phyloP scores from a whole-genome alignment of 352 stramenopile species.

The Phytophthora pini region DNA sequence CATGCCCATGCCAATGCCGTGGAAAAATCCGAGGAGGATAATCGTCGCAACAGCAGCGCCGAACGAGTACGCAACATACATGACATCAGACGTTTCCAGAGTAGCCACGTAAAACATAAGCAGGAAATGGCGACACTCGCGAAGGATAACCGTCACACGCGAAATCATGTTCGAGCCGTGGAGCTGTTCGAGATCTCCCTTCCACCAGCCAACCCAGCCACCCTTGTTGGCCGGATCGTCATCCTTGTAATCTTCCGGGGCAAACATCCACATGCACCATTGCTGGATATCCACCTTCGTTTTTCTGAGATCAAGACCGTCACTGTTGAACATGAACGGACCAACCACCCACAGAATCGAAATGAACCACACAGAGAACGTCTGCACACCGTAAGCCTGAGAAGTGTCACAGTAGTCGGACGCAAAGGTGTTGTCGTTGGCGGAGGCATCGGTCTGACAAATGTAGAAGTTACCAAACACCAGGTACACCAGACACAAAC shows the following conservation, averaged over 20 bases:
- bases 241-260: slow-evolving; percentile 65
- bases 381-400: slow-evolving; percentile 80
- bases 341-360: slow-evolving; percentile 68
- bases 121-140: slow-evolving; percentile 77
- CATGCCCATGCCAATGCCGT: slow-evolving; percentile 54
- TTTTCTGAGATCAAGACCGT: slow-evolving; percentile 78
- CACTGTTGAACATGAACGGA: slow-evolving; percentile 85
- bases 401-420: slow-evolving; percentile 66
- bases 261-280: slow-evolving; percentile 82
- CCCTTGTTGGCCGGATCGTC: slow-evolving; percentile 67
- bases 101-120: slow-evolving; percentile 81
- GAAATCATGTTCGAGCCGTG: slow-evolving; percentile 75
- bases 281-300: slow-evolving; percentile 71
- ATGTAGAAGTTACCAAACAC: slow-evolving; percentile 76
- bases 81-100: slow-evolving; percentile 51
- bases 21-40: slow-evolving; percentile 53
- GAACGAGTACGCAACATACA: slow-evolving; percentile 57
- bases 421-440: slow-evolving; percentile 59
- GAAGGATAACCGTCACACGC: slow-evolving; percentile 69
- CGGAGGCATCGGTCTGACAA: slow-evolving; percentile 55
- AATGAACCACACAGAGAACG: slow-evolving; percentile 86
- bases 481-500: slow-evolving; percentile 73
- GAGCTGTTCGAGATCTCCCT: slow-evolving; percentile 64
- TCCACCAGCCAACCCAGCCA: slow-evolving; percentile 83
- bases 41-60: slow-evolving; percentile 61